phyloP scores from a whole-genome alignment of 202 grass and related monocot species.

The Zizania palustris region DNA sequence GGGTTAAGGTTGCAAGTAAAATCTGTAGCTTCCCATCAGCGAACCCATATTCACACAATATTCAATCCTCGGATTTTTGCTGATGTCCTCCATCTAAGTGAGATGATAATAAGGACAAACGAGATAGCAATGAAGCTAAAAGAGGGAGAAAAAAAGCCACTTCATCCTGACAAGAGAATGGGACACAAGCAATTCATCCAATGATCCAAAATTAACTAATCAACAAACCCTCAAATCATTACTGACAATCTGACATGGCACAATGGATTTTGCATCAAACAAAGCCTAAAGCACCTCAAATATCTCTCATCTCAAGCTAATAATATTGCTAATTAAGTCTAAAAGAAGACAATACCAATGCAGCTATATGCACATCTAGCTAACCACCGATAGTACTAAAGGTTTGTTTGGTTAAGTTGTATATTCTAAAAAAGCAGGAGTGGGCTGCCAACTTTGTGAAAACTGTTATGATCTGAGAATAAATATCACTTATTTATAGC shows the following conservation, averaged over 20 bases:
- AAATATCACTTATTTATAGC: too few relatives aligned
- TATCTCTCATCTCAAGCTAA: neutral
- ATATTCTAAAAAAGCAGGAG: too few relatives aligned
- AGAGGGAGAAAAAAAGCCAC: slow-evolving; percentile 4
- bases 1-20: neutral
- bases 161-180: neutral
- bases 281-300: too few relatives aligned
- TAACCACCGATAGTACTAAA: neutral
- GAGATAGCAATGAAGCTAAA: neutral
- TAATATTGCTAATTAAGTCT: neutral
- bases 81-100: neutral
- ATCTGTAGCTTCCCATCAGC: slow-evolving; percentile 3
- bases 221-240: neutral
- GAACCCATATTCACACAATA: neutral
- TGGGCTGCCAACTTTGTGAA: too few relatives aligned
- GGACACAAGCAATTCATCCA: neutral
- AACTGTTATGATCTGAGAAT: too few relatives aligned
- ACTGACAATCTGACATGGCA: neutral
- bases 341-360: neutral
- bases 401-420: too few relatives aligned
- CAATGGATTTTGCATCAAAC: too few relatives aligned
- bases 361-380: neutral
- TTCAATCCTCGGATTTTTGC: neutral
- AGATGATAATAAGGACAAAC: neutral
- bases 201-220: slow-evolving; percentile 1